Base-by-base conservation (phyloP, 2,329 filamentous ascomycete genomes). In the Cercospora sesami region DNA sequence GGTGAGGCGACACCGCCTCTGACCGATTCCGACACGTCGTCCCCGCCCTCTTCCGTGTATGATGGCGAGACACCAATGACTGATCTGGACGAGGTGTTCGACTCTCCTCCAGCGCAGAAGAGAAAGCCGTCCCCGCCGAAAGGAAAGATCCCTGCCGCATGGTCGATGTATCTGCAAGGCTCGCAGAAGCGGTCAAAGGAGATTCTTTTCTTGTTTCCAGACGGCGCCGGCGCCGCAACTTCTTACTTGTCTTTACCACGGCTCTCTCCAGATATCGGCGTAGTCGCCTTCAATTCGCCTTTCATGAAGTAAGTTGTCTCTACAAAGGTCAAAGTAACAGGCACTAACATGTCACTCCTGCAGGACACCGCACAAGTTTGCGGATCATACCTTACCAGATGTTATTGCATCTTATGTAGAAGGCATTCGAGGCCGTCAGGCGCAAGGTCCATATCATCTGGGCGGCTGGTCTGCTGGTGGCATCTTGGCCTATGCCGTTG, bases 401-500 rank as follows among this genome's bases (percentile, higher is more conserved):
- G 51, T 68, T 4, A 30, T 65, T 21, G 45, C 33, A 10, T 60
- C 62, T 6, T 69, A 69, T 62, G 42, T 69, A 33, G 58, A 58
- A 4, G 82, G 83, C 63, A 79, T 85, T 42, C 80, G 79, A 5
- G 79, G 80, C 12, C 79, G 80, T 23, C 81, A 85, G 68, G 80
- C 82, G 10, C 74, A 75, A 14, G 81, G 82, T 0, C 89, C 89
- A 0, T 91, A 91, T 79, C 84, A 84, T 65, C 79, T 92, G 1
- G 85, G 87, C 14, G 91, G 91, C n/a, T 93, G 90, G 90, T 91
- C 87, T n/a, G 89, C 89, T 1, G 91, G 90, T 33, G 90, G 90
- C 42, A 87, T 92, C 33, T 87, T 89, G 66, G 90, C 90, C 39
- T 92, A 72, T 61, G 73, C 73, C 10, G 72, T 69, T 8, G 75